Evolutionary conservation across 371 early-diverging fungal genomes (phyloP).

Genomic region (Mortierella sp.): DNA sequence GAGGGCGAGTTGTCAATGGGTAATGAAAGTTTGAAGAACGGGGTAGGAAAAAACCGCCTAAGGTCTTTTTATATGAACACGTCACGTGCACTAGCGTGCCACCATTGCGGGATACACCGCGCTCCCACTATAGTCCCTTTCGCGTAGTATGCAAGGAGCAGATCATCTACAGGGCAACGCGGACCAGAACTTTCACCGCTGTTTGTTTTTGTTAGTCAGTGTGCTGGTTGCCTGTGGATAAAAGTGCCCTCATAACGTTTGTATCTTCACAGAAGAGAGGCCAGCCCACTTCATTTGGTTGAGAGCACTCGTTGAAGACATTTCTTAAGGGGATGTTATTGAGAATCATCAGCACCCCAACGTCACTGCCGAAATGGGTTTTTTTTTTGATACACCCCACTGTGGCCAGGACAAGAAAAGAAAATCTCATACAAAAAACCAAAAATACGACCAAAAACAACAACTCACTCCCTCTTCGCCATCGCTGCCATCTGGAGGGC

Average conservation of each 20-base stretch:
- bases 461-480: not conserved
- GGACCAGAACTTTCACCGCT: too few relatives aligned
- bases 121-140: not conserved
- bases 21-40: not conserved
- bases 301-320: too few relatives aligned
- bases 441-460: not conserved
- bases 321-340: too few relatives aligned
- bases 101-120: not conserved
- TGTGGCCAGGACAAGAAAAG: not conserved
- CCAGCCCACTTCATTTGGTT: too few relatives aligned
- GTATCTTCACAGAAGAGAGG: too few relatives aligned
- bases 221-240: too few relatives aligned
- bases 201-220: too few relatives aligned
- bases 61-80: too few relatives aligned
- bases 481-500: slow-evolving; percentile 15
- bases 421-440: slow-evolving; percentile 7
- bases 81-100: not conserved
- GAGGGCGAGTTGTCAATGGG: not conserved
- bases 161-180: not conserved
- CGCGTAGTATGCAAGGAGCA: not conserved
- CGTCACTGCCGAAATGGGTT: not conserved
- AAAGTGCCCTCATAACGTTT: too few relatives aligned
- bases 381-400: not conserved
- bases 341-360: not conserved
- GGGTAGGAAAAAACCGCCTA: not conserved